Evolutionary conservation across 257 asterid species (phyloP), one percentile per base, ranked within the genome.

Genomic region (Voacanga thouarsii): DNA sequence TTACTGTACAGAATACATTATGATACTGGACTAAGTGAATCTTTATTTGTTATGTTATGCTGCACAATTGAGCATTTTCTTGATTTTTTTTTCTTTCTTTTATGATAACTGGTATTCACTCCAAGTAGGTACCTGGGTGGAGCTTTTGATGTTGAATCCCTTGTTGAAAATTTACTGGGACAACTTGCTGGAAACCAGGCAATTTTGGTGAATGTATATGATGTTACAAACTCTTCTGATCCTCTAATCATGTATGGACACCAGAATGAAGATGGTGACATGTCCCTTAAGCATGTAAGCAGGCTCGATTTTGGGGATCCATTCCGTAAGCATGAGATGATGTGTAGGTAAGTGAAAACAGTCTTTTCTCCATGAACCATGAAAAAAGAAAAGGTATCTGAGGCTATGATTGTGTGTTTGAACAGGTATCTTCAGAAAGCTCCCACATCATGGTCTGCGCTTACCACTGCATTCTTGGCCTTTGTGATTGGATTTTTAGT

Each of bases 241-340:
- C 97, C 89, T 68, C 78, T 91, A 69, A 78, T 88, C 80, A 92
- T 94, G 92, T 94, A 94, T 51, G 97, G 92, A 37, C 85, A 82
- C 81, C 89, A 85, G 41, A 85, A 85, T 79, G 88, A 85, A 75
- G 90, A 81, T 61, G 91, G 91, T 33, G 92, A 90, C 71, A 71
- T 86, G 85, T 84, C 92, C 61, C 97, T 91, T 53, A 78, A 80
- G 88, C 99, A 85, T 55, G 89, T 83, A 74, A 92, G 97, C 85
- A 81, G 51, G 78, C 92, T 92, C 44, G 97, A 94, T 74, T 94
- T 94, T 63, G 99, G 99, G 30, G 99, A 94, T 82, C 97, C 97
- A 2, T 91, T 81, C 44, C 95, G 99, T 47, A 89, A 84, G 84
- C 99, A 94, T 63, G 91, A 92, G 90, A 94, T 94, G 97, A 88